A percentile compares a stretch with the other conserved stretches of the same genome.
These are phyloP conservation scores for Endoconidiophora laricicola DNA, from an alignment of 2,329 filamentous ascomycete species.

Conservation along the genomic window DNA sequence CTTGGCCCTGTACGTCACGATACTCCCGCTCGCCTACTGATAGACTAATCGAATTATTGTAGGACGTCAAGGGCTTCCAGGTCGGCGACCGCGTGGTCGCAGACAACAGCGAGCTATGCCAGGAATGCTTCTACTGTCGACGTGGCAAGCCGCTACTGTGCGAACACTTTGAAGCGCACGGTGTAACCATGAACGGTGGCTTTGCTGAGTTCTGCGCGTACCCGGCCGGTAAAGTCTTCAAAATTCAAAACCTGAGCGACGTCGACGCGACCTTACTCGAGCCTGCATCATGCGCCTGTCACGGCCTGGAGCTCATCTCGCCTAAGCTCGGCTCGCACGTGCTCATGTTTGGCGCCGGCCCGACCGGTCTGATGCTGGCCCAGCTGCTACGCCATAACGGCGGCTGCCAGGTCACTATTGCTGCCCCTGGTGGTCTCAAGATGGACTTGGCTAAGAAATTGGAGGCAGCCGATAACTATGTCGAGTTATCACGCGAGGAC, in stretches of 20 bases:
- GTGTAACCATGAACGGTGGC: slow-evolving; percentile 51
- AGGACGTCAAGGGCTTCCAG: slow-evolving; percentile 41
- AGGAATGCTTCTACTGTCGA: slow-evolving; percentile 58
- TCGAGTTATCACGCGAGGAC: slow-evolving; percentile 36
- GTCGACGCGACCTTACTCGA: slow-evolving; percentile 56
- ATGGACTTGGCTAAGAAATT: slow-evolving; percentile 49
- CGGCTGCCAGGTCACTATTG: slow-evolving; percentile 52
- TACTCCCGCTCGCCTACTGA: neutral
- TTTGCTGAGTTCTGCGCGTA: slow-evolving; percentile 53
- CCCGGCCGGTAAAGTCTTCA: slow-evolving; percentile 40
- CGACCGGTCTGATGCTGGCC: slow-evolving; percentile 47
- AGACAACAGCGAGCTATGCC: slow-evolving; percentile 50
- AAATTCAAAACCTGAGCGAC: slow-evolving; percentile 47
- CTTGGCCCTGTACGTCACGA: slow-evolving; percentile 25
- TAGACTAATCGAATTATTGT: neutral
- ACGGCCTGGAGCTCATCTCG: slow-evolving; percentile 51
- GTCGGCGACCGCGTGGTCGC: slow-evolving; percentile 48
- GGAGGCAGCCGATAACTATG: slow-evolving; percentile 35
- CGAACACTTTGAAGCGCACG: slow-evolving; percentile 51
- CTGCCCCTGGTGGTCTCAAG: slow-evolving; percentile 52
- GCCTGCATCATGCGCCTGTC: slow-evolving; percentile 54
- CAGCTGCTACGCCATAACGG: slow-evolving; percentile 49
- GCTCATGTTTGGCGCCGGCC: slow-evolving; percentile 49
- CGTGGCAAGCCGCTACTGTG: slow-evolving; percentile 51
- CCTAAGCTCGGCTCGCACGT: slow-evolving; percentile 49